Base-by-base conservation (phyloP, 2,329 filamentous ascomycete genomes). In the Fusarium lateritium region DNA sequence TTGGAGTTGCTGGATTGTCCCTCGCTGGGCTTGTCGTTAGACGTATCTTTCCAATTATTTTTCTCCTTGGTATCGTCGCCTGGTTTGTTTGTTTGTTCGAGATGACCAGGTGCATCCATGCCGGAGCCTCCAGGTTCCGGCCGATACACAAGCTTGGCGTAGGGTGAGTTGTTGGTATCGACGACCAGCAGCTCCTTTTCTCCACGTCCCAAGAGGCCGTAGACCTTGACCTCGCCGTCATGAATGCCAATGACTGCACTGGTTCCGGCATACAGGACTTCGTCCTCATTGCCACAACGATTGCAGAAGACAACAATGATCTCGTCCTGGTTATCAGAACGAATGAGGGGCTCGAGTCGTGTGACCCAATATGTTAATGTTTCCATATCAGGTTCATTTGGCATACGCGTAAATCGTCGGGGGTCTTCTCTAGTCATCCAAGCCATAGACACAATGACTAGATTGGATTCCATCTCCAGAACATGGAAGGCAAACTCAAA, bases 301-400 rank as follows among this genome's bases (percentile, higher is more conserved):
- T 96, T 95, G 44, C 88, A 89, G 67, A 94, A 85, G 0, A 94
- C 83, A 0, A 94, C 83, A 38, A 92, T 87, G 19, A 91, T 84
- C 58, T 93, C 90, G 0, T 87, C 84, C 0, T 82, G 73, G 0
- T 65, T 79, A 3, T 88, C 83, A 0, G 79, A 74, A 11, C 84
- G 81, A 31, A 91, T 88, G 0, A 91, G 56, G 0, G 92, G 92
- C 56, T 91, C 89, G 6, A 95, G 83, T 0, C 93, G 85, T 19
- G 88, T 85, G 0, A 93, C 82, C 93, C 92, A 95, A 72, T 95
- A 95, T 0, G 87, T 86, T 10, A 95, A 76, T 0, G 92, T 94
- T 24, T 92, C 88, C 79, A 92, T 85, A 68, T 94, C 92, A 0
- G 92, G 91, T 50, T 89, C 86, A 2, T 84, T 76, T 0, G 86